These are phyloP conservation scores for Angomonas desouzai DNA, from an alignment of 208 protist species.

Conservation along the genomic window DNA sequence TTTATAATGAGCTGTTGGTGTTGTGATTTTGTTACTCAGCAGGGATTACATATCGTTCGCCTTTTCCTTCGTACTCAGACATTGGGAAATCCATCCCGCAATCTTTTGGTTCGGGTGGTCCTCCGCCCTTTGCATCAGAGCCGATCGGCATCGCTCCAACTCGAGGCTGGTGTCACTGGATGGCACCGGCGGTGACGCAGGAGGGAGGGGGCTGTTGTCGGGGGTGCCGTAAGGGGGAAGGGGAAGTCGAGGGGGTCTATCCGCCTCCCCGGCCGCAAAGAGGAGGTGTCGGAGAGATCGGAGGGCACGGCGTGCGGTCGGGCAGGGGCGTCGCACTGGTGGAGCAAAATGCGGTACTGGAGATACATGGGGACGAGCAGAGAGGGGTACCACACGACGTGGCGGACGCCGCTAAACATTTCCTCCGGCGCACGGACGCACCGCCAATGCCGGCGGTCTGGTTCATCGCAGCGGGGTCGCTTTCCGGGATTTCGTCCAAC, in stretches of 20 bases:
- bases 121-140: background rate
- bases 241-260: background rate
- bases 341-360: background rate
- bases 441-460: background rate
- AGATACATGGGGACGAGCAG: background rate
- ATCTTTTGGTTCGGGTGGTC: background rate
- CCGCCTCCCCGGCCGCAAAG: background rate
- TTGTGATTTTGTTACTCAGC: conserved; percentile 2
- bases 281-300: background rate
- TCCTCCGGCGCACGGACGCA: background rate
- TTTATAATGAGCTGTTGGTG: conserved; percentile 4
- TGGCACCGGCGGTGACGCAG: too few relatives aligned
- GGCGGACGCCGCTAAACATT: background rate
- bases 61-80: background rate
- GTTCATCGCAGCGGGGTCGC: too few relatives aligned
- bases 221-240: background rate
- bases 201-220: too few relatives aligned
- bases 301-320: too few relatives aligned
- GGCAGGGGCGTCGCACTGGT: background rate
- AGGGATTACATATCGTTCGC: too few relatives aligned
- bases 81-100: background rate
- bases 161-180: too few relatives aligned
- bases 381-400: background rate
- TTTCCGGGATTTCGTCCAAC: too few relatives aligned
- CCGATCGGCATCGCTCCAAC: background rate